These are phyloP conservation scores for Galerina marginata DNA, from an alignment of 768 basidiomycete genomes.

Conservation along the genomic window DNA sequence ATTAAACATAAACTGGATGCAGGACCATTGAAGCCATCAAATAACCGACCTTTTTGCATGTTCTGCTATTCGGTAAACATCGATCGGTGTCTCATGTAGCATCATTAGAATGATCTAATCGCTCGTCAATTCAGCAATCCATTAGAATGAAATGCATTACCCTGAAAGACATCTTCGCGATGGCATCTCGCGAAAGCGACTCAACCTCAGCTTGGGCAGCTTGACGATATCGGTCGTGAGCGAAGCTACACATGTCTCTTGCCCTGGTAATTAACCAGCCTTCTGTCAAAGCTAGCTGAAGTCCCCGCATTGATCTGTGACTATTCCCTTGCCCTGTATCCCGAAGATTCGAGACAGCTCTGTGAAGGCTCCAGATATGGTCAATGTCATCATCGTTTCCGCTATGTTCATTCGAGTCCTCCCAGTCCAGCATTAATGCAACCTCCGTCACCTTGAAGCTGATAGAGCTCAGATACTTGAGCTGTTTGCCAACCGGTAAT, in stretches of 20 bases:
- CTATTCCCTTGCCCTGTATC: slow-evolving; percentile 48
- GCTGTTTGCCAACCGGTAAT: background rate
- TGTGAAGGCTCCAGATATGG: slow-evolving; percentile 57
- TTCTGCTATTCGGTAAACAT: slow-evolving; percentile 73
- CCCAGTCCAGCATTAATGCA: slow-evolving; percentile 75
- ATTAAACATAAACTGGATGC: background rate
- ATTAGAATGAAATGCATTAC: slow-evolving; percentile 33
- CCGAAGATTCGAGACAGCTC: slow-evolving; percentile 52
- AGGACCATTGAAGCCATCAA: background rate
- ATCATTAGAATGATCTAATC: slow-evolving; percentile 74
- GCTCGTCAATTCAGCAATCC: slow-evolving; percentile 4
- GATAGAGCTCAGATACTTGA: background rate
- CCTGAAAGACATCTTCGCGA: slow-evolving; percentile 73
- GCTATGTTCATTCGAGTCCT: slow-evolving; percentile 59
- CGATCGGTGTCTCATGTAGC: slow-evolving; percentile 63
- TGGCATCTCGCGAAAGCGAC: slow-evolving; percentile 48
- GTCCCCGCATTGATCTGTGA: slow-evolving; percentile 67
- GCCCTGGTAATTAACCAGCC: slow-evolving; percentile 78
- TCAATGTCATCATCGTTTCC: slow-evolving; percentile 57
- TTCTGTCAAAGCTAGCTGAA: slow-evolving; percentile 69
- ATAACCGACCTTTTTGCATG: slow-evolving; percentile 61
- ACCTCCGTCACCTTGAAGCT: slow-evolving; percentile 80
- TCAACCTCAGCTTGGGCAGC: slow-evolving; percentile 68
- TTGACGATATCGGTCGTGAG: slow-evolving; percentile 77
- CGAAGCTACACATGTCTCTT: slow-evolving; percentile 77